phyloP scores from a whole-genome alignment of 176 grass and related monocot genomes.

The Musa beccarii region DNA sequence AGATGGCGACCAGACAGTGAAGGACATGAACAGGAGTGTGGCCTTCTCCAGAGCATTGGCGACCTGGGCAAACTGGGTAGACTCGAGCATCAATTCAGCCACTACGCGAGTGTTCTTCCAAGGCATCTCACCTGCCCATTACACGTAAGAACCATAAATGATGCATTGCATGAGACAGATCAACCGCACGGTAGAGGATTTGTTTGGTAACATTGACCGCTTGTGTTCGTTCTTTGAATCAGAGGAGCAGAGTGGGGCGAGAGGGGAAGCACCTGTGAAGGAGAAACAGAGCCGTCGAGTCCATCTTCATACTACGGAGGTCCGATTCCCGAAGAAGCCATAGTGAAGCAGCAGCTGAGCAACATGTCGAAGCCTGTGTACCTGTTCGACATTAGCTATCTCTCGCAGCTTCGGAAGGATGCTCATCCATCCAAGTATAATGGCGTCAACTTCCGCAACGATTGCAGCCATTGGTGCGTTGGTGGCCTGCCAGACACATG shows the following conservation, averaged over 20 bases:
- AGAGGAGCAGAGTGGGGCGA: constrained; percentile 69
- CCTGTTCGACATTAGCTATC: constrained; percentile 57
- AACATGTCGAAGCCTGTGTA: constrained; percentile 61
- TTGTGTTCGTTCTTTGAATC: neutral
- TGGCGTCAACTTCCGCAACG: constrained; percentile 43
- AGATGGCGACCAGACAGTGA: constrained; percentile 25
- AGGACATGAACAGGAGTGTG: constrained; percentile 59
- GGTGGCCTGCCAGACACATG: constrained; percentile 63
- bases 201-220: neutral
- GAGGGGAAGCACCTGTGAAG: constrained; percentile 34
- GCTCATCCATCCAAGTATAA: constrained; percentile 72
- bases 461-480: constrained; percentile 94
- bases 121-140: constrained; percentile 65
- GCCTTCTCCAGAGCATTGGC: constrained; percentile 58
- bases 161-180: no score
- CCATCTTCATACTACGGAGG: constrained; percentile 44
- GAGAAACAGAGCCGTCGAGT: constrained; percentile 50
- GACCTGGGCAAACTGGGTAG: constrained; percentile 72
- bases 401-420: constrained; percentile 73
- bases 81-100: constrained; percentile 32
- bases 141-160: constrained; percentile 31
- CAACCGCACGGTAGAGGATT: neutral
- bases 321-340: constrained; percentile 33
- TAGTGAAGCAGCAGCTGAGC: constrained; percentile 40
- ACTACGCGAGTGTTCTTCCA: constrained; percentile 64